Conservation (phyloP, 768 basidiomycete genomes). For the Pleurotus salmoneostramineus region DNA sequence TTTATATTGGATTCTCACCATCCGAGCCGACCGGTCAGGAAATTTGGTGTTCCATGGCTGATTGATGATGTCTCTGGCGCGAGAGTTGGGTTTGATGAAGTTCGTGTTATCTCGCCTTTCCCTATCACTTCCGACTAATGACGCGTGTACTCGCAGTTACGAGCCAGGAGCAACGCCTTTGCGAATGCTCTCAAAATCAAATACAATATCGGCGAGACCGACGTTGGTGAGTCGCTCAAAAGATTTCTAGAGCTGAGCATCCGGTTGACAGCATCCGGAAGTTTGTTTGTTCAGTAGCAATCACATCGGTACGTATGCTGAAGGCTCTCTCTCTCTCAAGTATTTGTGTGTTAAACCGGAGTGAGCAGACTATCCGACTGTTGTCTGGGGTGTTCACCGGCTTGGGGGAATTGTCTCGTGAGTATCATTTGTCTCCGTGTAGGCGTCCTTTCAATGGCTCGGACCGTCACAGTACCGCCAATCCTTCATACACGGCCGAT, state of each 20-base stretch:
- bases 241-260: background rate
- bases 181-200: conserved; percentile 27
- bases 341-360: background rate
- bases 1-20: conserved; percentile 47
- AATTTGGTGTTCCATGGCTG: conserved; percentile 34
- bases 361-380: conserved; percentile 23
- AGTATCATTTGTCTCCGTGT: conserved; percentile 5
- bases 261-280: conserved; percentile 8
- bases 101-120: conserved; percentile 9
- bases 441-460: background rate
- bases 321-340: background rate
- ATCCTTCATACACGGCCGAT: conserved; percentile 32
- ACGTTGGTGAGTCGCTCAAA: conserved; percentile 28
- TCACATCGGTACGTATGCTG: conserved; percentile 22
- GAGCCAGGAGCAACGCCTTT: conserved; percentile 24
- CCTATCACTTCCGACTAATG: too few species aligned
- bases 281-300: conserved; percentile 41
- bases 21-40: conserved; percentile 33
- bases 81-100: conserved; percentile 34
- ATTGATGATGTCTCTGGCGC: conserved; percentile 48
- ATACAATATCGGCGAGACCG: conserved; percentile 26
- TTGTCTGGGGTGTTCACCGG: conserved; percentile 36
- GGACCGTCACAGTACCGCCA: conserved; percentile 31
- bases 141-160: background rate
- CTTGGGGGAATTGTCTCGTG: conserved; percentile 36